Evolutionary conservation across 2,329 filamentous ascomycete genomes (phyloP).

Genomic region (Hypocreales sp.): DNA sequence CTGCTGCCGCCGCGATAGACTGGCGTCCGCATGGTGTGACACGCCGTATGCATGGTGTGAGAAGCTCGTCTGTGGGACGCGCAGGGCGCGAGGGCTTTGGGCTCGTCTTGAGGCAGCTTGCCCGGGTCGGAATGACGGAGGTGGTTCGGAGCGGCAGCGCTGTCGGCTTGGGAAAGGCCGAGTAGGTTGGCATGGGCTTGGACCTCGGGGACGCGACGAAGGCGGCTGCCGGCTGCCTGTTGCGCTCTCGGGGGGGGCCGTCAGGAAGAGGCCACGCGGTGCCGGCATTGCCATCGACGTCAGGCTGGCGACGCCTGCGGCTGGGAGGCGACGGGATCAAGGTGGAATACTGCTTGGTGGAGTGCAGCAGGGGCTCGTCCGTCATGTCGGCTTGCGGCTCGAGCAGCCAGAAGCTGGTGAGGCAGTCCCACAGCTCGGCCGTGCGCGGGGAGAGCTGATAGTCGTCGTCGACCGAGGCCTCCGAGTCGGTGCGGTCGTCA

Average conservation of each 20-base stretch:
- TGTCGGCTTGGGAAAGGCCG: constrained; percentile 23
- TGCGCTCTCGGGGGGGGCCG: constrained; percentile 3
- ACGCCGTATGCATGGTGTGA: constrained; percentile 9
- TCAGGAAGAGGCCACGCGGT: constrained; percentile 13
- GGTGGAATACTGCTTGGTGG: constrained; percentile 15
- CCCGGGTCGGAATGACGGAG: not conserved
- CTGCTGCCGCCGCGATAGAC: not conserved
- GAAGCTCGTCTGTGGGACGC: constrained; percentile 11
- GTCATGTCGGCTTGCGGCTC: constrained; percentile 4
- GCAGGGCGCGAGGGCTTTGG: constrained; percentile 13
- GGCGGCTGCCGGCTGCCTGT: constrained; percentile 2
- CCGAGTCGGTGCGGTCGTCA: constrained; percentile 34
- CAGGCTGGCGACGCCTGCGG: constrained; percentile 3
- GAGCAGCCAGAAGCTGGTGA: constrained; percentile 30
- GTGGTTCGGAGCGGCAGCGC: constrained; percentile 1
- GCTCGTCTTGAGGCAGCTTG: not conserved
- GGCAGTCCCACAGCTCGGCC: constrained; percentile 35
- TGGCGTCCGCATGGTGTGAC: constrained; percentile 8
- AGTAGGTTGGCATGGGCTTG: constrained; percentile 19
- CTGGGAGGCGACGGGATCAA: constrained; percentile 15
- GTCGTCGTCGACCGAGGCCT: constrained; percentile 34
- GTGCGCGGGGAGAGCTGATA: constrained; percentile 29
- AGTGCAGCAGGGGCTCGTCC: constrained; percentile 4
- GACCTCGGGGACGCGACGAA: constrained; percentile 4
- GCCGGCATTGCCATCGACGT: too few relatives aligned